Evolutionary conservation across 176 grass and related monocot genomes (phyloP).

Genomic region (Guadua angustifolia): DNA sequence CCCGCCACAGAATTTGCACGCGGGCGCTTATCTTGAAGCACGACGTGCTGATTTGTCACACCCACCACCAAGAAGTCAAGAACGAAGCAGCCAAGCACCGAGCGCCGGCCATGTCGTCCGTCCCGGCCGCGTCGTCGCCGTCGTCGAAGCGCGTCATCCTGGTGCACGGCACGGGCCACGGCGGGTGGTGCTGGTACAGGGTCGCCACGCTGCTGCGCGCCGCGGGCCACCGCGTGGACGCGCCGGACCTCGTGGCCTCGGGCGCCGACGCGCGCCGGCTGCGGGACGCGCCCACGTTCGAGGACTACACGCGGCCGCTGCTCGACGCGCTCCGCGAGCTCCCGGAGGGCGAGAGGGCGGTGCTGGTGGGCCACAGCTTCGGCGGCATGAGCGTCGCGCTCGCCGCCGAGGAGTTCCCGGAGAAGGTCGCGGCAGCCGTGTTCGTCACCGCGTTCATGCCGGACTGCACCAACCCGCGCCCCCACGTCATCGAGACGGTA

Average conservation of each 20-base stretch:
- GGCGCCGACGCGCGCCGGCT: constrained; percentile 49
- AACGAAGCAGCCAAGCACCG: neutral
- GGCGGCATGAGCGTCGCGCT: constrained; percentile 56
- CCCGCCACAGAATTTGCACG: no score
- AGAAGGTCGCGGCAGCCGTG: constrained; percentile 63
- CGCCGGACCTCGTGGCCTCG: constrained; percentile 54
- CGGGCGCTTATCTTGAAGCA: no score
- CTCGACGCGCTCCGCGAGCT: constrained; percentile 48
- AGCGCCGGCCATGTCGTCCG: neutral
- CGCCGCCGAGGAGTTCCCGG: constrained; percentile 59
- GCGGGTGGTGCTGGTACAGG: constrained; percentile 70
- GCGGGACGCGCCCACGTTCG: constrained; percentile 50
- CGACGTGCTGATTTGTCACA: no score
- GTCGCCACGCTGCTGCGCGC: constrained; percentile 49
- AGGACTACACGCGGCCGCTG: constrained; percentile 63
- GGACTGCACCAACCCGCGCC: constrained; percentile 23
- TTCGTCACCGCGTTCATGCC: constrained; percentile 71
- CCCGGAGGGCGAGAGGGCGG: constrained; percentile 46
- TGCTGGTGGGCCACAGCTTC: constrained; percentile 66
- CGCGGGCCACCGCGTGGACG: constrained; percentile 46
- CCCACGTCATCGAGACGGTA: constrained; percentile 39
- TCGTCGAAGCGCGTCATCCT: constrained; percentile 50
- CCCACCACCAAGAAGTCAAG: neutral
- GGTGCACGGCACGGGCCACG: constrained; percentile 63
- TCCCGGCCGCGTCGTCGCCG: neutral